Evolutionary conservation across 2,329 filamentous ascomycete genomes (phyloP), one percentile per base, ranked within the genome.

Genomic region (Fusarium clavum): DNA sequence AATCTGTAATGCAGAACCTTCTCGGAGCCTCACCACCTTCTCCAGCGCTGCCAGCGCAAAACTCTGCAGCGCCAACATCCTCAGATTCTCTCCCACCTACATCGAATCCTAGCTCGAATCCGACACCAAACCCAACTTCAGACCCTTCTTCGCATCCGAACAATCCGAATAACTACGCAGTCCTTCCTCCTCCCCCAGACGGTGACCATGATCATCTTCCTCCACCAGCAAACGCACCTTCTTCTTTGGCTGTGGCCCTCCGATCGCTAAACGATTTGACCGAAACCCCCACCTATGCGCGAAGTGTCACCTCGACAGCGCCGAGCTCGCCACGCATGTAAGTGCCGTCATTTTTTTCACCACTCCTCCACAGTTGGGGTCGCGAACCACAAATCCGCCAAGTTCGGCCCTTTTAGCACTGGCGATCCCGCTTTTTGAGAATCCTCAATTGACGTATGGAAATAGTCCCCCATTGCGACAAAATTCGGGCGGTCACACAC

Each of bases 401-500:
- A 40, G 53, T 65, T 75, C 69, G 72, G 69, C 66, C 65, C 64
- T 71, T 69, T 65, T 72, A 56, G 59, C 30, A 55, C 61, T 64
- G 71, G 46, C 57, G 47, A 69, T 69, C 59, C 64, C 65, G 55
- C 57, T 59, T 69, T 63, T 63, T 40, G 22, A 56, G 38, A 54
- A 52, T 54, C 51, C 67, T 49, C 56, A 53, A 62, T 62, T 75
- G 58, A 77, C 71, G 66, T 64, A 53, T 64, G 32, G 32, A 65
- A 65, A 77, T 74, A 93, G 92, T 74, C 88, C 87, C 52, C 90
- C 91, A 2, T 80, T 90, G 65, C 84, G 92, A 76, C 91, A 92
- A 76, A 92, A 91, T 75, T 96, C 93, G 13, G 91, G 91, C 62
- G 86, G 85, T 53, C 90, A 90, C 27, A 97, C 94, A 8, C 94